Percentiles rank a stretch among this genome's conserved stretches.
phyloP scores from a whole-genome alignment of 495 filamentous ascomycete species.

The Aspergillus baeticus region DNA sequence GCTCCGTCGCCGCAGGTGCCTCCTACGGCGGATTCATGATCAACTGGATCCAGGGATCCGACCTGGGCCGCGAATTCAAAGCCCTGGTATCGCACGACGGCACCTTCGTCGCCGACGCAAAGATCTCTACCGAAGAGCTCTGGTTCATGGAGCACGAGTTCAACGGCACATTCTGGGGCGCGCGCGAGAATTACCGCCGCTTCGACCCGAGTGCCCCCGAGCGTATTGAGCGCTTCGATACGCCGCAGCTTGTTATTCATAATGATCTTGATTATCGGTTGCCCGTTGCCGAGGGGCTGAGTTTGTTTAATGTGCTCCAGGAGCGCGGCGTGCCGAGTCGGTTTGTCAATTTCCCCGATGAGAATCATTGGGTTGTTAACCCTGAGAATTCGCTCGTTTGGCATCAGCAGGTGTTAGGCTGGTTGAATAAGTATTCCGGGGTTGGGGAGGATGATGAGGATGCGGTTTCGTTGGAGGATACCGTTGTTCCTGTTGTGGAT shows the following conservation, averaged over 20 bases:
- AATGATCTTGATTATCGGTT: conserved; percentile 45
- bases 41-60: conserved; percentile 58
- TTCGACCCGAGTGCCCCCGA: conserved; percentile 42
- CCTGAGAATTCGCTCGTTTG: conserved; percentile 47
- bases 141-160: conserved; percentile 46
- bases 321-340: conserved; percentile 56
- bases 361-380: conserved; percentile 47
- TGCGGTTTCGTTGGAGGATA: conserved; percentile 36
- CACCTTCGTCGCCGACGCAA: conserved; percentile 41
- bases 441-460: conserved; percentile 25
- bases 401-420: conserved; percentile 49
- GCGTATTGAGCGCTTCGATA: conserved; percentile 35
- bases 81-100: conserved; percentile 50
- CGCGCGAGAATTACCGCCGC: conserved; percentile 42
- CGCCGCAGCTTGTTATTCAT: conserved; percentile 50
- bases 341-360: conserved; percentile 53
- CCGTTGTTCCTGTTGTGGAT: conserved; percentile 31
- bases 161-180: conserved; percentile 44
- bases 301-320: conserved; percentile 49
- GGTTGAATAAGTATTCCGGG: conserved; percentile 46
- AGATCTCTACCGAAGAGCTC: conserved; percentile 48
- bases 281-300: conserved; percentile 41
- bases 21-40: conserved; percentile 56
- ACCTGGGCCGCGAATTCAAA: conserved; percentile 52
- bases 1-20: conserved; percentile 49